A percentile compares a stretch with the other conserved stretches of the same genome.
Conservation (phyloP, 169 alveolate species). For the Eimeria zaria region DNA sequence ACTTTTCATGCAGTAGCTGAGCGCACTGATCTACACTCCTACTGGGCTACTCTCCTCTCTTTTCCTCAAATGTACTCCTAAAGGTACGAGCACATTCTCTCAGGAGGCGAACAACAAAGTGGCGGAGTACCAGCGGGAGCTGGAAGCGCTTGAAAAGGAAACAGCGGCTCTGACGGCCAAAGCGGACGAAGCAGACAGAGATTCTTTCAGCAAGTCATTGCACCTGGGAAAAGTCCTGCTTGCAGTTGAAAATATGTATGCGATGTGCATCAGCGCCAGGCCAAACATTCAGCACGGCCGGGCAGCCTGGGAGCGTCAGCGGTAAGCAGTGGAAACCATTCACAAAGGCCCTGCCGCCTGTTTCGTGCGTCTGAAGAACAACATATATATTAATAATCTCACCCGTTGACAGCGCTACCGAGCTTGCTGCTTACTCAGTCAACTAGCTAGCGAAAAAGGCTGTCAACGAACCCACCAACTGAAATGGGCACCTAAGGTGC, state of each 20-base stretch:
- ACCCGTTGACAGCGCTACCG: too few species aligned
- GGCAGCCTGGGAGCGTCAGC: conserved; percentile 54
- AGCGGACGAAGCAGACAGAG: conserved; percentile 48
- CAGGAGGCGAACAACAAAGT: conserved; percentile 68
- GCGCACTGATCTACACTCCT: background rate
- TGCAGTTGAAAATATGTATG: conserved; percentile 53
- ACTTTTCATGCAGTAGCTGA: background rate
- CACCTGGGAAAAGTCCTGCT: conserved; percentile 55
- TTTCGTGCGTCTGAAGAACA: background rate
- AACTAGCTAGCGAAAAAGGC: background rate
- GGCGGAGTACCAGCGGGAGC: conserved; percentile 58
- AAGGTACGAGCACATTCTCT: conserved; percentile 3
- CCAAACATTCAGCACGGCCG: conserved; percentile 64
- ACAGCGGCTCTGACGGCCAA: conserved; percentile 38
- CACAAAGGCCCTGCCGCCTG: background rate
- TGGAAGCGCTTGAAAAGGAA: conserved; percentile 44
- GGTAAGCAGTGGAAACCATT: background rate
- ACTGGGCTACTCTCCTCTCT: too few species aligned
- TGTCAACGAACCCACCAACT: background rate
- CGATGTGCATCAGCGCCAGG: conserved; percentile 45
- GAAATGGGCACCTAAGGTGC: background rate
- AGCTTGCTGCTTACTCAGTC: too few species aligned
- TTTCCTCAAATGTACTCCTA: background rate
- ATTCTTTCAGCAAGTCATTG: conserved; percentile 38
- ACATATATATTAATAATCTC: background rate